Evolutionary conservation across 2,329 filamentous ascomycete genomes (phyloP).

Genomic region (Sclerotinia subarctica): DNA sequence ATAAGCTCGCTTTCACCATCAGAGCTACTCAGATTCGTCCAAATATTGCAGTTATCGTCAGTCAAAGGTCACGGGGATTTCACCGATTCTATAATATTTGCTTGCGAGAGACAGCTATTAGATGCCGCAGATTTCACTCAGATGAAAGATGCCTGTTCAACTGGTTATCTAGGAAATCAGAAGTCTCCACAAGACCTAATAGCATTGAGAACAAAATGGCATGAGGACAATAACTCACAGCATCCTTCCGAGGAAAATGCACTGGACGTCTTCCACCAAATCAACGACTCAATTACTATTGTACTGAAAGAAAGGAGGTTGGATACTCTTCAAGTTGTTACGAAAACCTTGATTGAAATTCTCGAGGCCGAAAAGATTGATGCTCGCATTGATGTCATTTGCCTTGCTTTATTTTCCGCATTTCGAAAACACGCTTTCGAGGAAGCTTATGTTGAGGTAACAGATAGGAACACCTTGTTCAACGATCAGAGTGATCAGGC

Average conservation of each 20-base stretch:
- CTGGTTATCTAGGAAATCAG: conserved; percentile 43
- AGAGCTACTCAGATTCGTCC: conserved; percentile 19
- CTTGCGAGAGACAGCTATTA: conserved; percentile 19
- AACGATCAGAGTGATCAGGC: conserved; percentile 60
- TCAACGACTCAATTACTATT: conserved; percentile 33
- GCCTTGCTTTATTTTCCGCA: conserved; percentile 55
- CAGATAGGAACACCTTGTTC: conserved; percentile 59
- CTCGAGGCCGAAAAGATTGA: conserved; percentile 38
- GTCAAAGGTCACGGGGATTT: background rate
- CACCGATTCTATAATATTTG: background rate
- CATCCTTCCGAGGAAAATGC: conserved; percentile 39
- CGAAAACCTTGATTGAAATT: conserved; percentile 14
- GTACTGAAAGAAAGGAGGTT: conserved; percentile 26
- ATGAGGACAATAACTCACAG: conserved; percentile 41
- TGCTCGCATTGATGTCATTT: conserved; percentile 52
- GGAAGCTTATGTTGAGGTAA: conserved; percentile 61
- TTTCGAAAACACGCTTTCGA: conserved; percentile 56
- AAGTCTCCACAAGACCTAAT: conserved; percentile 40
- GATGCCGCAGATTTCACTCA: conserved; percentile 36
- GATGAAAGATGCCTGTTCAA: conserved; percentile 41
- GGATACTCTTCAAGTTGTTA: conserved; percentile 5
- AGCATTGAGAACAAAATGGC: conserved; percentile 43
- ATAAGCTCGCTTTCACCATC: conserved; percentile 43
- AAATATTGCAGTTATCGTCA: conserved; percentile 9
- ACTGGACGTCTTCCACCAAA: conserved; percentile 41